A percentile compares a stretch with the other conserved stretches of the same genome.
phyloP scores from a whole-genome alignment of 2,329 filamentous ascomycete species.

The Trichophaea hybrida region DNA sequence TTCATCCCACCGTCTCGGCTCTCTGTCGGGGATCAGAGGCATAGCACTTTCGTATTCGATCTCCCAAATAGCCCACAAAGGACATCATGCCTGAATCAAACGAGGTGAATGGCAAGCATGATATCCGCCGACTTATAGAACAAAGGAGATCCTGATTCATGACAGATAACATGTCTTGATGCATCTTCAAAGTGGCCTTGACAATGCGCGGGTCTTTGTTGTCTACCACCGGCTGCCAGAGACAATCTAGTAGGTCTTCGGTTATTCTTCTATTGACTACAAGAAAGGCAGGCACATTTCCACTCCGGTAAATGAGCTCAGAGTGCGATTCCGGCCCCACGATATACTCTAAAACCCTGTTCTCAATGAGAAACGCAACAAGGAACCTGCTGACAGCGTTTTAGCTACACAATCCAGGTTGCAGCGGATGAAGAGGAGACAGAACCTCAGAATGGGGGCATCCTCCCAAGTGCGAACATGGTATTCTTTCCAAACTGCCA shows the following conservation, averaged over 20 bases:
- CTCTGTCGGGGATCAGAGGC: constrained; percentile 8
- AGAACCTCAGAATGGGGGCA: constrained; percentile 21
- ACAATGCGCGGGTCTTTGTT: constrained; percentile 76
- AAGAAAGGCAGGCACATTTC: constrained; percentile 76
- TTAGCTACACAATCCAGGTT: neutral
- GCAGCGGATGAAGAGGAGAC: neutral
- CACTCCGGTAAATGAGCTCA: constrained; percentile 66
- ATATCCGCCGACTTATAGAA: constrained; percentile 12
- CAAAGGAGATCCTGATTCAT: constrained; percentile 21
- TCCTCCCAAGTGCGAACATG: constrained; percentile 29
- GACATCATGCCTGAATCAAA: constrained; percentile 20
- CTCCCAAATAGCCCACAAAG: constrained; percentile 18
- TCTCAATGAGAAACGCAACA: constrained; percentile 52
- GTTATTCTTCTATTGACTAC: constrained; percentile 64
- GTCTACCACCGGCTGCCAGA: constrained; percentile 71
- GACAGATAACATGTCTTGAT: constrained; percentile 30
- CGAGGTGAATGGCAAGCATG: constrained; percentile 12
- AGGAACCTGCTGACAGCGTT: constrained; percentile 35
- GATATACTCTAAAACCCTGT: constrained; percentile 69
- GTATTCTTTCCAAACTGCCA: neutral
- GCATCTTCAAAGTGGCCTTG: constrained; percentile 61
- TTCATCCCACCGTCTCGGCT: neutral
- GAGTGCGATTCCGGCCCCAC: constrained; percentile 84
- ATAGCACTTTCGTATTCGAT: constrained; percentile 14
- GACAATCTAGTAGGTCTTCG: constrained; percentile 54